Conservation (phyloP, 306 rosid species). For the Luffa aegyptiaca region DNA sequence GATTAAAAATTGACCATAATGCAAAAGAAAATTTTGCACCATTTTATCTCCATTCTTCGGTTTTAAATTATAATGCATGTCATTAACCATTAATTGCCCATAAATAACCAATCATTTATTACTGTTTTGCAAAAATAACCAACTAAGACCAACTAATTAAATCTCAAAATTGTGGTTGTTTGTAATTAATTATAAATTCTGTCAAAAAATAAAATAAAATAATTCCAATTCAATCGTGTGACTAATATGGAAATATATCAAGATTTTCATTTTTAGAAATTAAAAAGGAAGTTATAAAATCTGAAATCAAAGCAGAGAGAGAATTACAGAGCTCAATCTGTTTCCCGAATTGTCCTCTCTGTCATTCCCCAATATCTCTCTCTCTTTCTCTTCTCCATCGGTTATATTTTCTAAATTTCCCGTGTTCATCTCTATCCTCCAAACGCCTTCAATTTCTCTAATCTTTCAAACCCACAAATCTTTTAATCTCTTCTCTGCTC, state of each 20-base stretch:
- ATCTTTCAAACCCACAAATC: neutral
- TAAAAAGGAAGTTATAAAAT: neutral
- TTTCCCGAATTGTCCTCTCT: constrained; percentile 13
- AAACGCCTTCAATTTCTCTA: neutral
- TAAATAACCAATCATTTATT: too few relatives aligned
- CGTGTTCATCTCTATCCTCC: neutral
- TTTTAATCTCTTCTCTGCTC: neutral
- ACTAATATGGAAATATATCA: neutral
- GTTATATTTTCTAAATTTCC: neutral
- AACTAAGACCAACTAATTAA: too few relatives aligned
- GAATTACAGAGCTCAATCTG: neutral
- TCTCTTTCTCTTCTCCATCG: neutral
- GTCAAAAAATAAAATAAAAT: too few relatives aligned
- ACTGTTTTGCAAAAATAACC: too few relatives aligned
- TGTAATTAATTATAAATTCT: too few relatives aligned
- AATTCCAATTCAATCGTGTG: neutral
- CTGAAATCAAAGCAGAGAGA: neutral
- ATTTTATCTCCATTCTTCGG: too few relatives aligned
- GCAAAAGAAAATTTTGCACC: too few relatives aligned
- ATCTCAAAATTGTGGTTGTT: too few relatives aligned
- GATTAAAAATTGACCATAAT: too few relatives aligned
- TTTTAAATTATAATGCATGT: too few relatives aligned
- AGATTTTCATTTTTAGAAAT: neutral
- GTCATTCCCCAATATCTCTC: neutral
- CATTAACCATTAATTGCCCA: too few relatives aligned